These are phyloP conservation scores for Basipetospora chlamydospora DNA, from an alignment of 2,329 filamentous ascomycete species.

Conservation along the genomic window DNA sequence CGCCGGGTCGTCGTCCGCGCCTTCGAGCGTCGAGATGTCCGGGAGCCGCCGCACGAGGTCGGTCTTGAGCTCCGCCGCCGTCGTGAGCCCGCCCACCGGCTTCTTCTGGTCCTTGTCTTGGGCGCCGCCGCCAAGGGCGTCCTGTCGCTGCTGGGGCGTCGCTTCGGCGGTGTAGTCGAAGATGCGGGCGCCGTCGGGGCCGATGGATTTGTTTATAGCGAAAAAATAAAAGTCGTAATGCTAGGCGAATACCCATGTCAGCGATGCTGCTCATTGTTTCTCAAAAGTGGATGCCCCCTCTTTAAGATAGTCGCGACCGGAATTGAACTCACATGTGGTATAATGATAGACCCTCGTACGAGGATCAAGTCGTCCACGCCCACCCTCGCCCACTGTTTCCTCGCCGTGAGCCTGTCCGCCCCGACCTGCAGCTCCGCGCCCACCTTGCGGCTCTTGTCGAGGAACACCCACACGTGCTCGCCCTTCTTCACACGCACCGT, in stretches of 20 bases:
- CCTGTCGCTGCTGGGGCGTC: slow-evolving; percentile 12
- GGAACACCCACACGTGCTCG: slow-evolving; percentile 81
- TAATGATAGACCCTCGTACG: slow-evolving; percentile 77
- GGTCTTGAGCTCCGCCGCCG: slow-evolving; percentile 18
- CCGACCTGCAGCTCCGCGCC: slow-evolving; percentile 71
- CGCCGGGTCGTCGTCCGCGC: slow-evolving; percentile 60
- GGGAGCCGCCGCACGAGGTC: slow-evolving; percentile 24
- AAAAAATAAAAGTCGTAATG: slow-evolving; percentile 98
- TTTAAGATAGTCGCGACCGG: no score
- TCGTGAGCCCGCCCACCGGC: slow-evolving; percentile 14
- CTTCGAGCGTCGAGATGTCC: slow-evolving; percentile 51
- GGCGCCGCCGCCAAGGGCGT: slow-evolving; percentile 7
- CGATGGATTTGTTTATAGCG: slow-evolving; percentile 71
- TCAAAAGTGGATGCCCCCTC: no score
- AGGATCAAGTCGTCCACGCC: slow-evolving; percentile 93
- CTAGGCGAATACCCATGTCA: slow-evolving; percentile 29
- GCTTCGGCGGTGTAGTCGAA: slow-evolving; percentile 58
- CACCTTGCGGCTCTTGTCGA: slow-evolving; percentile 83
- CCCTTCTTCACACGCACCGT: slow-evolving; percentile 82
- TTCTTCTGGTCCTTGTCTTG: slow-evolving; percentile 13
- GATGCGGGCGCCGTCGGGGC: slow-evolving; percentile 55
- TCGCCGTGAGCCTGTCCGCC: slow-evolving; percentile 43
- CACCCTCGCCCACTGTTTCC: slow-evolving; percentile 77
- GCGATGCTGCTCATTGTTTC: no score
- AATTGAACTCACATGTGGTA: slow-evolving; percentile 68